These are phyloP conservation scores for Paraglomus occultum DNA, from an alignment of 192 early-diverging fungal genomes.

Conservation along the genomic window DNA sequence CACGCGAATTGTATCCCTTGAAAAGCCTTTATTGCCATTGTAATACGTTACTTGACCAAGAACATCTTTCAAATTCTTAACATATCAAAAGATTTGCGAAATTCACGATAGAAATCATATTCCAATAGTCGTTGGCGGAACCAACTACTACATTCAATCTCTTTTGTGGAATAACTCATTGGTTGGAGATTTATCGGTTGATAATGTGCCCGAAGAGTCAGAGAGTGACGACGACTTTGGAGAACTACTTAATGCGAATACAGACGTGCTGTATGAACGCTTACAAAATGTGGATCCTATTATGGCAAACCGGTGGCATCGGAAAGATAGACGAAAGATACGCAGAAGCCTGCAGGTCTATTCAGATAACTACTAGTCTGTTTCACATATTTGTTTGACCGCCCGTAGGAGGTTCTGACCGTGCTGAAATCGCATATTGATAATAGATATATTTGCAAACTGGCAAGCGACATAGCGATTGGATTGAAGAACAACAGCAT, in stretches of 20 bases:
- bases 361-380: not conserved
- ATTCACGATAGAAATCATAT: constrained; percentile 68
- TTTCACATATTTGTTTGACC: not conserved
- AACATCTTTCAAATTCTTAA: constrained; percentile 11
- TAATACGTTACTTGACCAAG: not conserved
- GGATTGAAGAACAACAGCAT: constrained; percentile 66
- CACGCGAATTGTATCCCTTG: constrained; percentile 49
- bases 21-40: constrained; percentile 8
- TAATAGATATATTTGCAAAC: constrained; percentile 63
- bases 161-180: constrained; percentile 78
- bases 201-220: constrained; percentile 11
- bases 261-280: constrained; percentile 61
- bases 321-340: constrained; percentile 84
- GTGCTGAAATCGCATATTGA: not conserved
- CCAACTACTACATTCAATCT: constrained; percentile 96
- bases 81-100: constrained; percentile 60
- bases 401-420: not conserved
- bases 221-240: constrained; percentile 21
- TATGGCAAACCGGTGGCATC: constrained; percentile 91
- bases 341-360: constrained; percentile 78
- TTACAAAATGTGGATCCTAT: constrained; percentile 73
- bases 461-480: constrained; percentile 72
- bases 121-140: constrained; percentile 94
- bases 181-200: constrained; percentile 34
- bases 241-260: constrained; percentile 36